These are phyloP conservation scores for Ceratobasidium sp. DNA, from an alignment of 1,284 basidiomycete genomes.

Conservation along the genomic window DNA sequence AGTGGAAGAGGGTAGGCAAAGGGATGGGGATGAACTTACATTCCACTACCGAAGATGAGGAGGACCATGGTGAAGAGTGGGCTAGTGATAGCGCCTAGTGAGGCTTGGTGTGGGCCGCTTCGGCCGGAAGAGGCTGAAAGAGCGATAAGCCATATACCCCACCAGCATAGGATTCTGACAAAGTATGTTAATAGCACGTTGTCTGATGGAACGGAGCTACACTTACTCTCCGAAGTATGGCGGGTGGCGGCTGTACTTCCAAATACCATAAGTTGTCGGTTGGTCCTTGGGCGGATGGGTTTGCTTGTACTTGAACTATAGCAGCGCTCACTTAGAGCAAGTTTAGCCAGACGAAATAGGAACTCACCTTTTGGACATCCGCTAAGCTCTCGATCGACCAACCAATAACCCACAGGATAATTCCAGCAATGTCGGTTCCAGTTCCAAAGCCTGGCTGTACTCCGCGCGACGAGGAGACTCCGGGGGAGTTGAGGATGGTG, in stretches of 20 bases:
- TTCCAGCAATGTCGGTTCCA: constrained; percentile 71
- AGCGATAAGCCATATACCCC: constrained; percentile 75
- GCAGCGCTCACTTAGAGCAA: background rate
- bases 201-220: constrained; percentile 1
- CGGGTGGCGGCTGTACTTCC: constrained; percentile 61
- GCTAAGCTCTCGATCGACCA: constrained; percentile 69
- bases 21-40: background rate
- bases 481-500: constrained; percentile 74
- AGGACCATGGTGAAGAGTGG: constrained; percentile 71
- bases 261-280: constrained; percentile 60
- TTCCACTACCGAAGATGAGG: constrained; percentile 51
- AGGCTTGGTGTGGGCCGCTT: constrained; percentile 57
- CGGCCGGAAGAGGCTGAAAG: constrained; percentile 67
- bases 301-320: constrained; percentile 66
- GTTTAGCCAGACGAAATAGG: background rate
- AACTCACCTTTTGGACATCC: constrained; percentile 70
- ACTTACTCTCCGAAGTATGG: constrained; percentile 80
- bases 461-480: constrained; percentile 64
- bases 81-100: constrained; percentile 68
- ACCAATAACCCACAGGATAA: constrained; percentile 73
- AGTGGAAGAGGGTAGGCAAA: background rate
- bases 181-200: background rate
- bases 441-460: constrained; percentile 69
- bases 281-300: constrained; percentile 64
- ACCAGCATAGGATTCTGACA: constrained; percentile 72